Conservation (phyloP, 768 basidiomycete species). For the Crucibulum laeve region DNA sequence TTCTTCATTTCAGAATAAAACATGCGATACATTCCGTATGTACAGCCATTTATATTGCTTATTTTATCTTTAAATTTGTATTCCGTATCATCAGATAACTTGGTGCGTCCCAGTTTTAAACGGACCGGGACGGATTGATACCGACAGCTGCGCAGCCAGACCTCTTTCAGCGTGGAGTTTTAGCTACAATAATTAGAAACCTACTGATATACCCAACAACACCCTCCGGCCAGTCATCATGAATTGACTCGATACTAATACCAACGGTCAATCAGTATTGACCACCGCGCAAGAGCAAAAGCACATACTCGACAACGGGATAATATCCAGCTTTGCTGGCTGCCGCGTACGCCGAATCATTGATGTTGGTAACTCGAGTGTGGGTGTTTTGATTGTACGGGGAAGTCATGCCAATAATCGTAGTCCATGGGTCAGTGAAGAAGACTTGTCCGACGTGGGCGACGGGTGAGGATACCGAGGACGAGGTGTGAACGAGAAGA, state of each 20-base stretch:
- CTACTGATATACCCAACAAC: slow-evolving; percentile 21
- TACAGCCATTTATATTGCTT: too few relatives aligned
- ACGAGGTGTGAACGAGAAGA: slow-evolving; percentile 24
- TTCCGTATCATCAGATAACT: too few relatives aligned
- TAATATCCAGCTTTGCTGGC: slow-evolving; percentile 20
- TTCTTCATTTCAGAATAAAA: too few relatives aligned
- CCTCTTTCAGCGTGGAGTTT: not conserved
- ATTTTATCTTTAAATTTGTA: too few relatives aligned
- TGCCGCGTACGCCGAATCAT: slow-evolving; percentile 21
- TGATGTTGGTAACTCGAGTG: slow-evolving; percentile 19
- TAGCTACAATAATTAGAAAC: not conserved
- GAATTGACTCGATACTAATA: slow-evolving; percentile 17
- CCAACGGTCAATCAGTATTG: not conserved
- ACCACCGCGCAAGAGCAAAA: not conserved
- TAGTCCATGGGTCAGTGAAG: slow-evolving; percentile 32
- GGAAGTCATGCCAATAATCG: slow-evolving; percentile 19
- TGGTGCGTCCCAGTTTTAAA: too few relatives aligned
- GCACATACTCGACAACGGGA: slow-evolving; percentile 21
- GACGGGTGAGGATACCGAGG: slow-evolving; percentile 18
- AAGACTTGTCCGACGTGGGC: slow-evolving; percentile 33
- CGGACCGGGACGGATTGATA: slow-evolving; percentile 16
- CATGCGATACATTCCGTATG: too few relatives aligned
- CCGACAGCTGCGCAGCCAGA: slow-evolving; percentile 16
- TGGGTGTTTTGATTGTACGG: slow-evolving; percentile 27
- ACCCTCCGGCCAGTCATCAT: slow-evolving; percentile 26